Percentiles rank a stretch among this genome's conserved stretches.
These are phyloP conservation scores for Boehmeria nivea DNA, from an alignment of 306 rosid species.

Conservation along the genomic window DNA sequence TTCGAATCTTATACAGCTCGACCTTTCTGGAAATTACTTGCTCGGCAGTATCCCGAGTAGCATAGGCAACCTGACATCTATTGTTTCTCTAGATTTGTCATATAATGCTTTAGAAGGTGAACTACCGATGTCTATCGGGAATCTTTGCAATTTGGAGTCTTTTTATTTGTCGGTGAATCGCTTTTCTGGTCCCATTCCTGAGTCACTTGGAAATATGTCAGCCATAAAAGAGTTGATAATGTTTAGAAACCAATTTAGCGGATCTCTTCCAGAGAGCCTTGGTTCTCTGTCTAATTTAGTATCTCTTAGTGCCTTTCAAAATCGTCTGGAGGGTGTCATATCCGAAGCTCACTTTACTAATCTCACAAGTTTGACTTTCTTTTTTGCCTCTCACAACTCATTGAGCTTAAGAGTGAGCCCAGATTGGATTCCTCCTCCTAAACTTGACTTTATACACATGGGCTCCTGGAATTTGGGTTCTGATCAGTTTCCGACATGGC, in stretches of 20 bases:
- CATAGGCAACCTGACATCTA: not conserved
- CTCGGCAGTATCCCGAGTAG: not conserved
- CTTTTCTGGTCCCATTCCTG: not conserved
- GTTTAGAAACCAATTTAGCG: not conserved
- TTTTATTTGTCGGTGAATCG: not conserved
- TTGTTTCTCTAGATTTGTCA: not conserved
- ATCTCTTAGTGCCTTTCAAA: not conserved
- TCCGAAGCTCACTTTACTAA: not conserved
- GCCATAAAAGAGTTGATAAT: not conserved
- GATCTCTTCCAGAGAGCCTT: not conserved
- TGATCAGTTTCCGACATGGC: conserved; percentile 5
- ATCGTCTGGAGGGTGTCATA: not conserved
- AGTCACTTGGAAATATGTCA: not conserved
- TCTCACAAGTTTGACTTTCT: not conserved
- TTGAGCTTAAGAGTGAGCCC: not conserved
- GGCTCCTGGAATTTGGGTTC: not conserved
- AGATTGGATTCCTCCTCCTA: not conserved
- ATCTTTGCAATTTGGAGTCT: not conserved
- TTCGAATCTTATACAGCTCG: not conserved
- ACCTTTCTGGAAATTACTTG: not conserved
- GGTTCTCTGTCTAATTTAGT: not conserved
- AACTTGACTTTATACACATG: not conserved
- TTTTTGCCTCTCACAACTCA: not conserved
- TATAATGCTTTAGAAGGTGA: not conserved
- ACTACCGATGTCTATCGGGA: not conserved